These are phyloP conservation scores for Schizonepeta tenuifolia DNA, from an alignment of 257 asterid genomes.

Conservation along the genomic window DNA sequence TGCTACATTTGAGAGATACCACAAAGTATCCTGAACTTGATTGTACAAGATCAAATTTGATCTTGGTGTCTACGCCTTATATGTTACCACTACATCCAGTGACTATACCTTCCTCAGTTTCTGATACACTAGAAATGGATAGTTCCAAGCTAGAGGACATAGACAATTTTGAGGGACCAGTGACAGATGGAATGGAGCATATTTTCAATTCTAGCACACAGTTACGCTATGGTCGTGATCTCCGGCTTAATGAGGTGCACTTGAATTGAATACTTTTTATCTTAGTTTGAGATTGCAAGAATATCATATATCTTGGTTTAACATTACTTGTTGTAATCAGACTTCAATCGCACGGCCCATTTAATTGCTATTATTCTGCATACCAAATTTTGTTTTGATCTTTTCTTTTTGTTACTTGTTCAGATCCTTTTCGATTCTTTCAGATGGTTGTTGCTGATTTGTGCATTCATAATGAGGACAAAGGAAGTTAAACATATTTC, in stretches of 20 bases:
- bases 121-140: slow-evolving; percentile 77
- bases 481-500: slow-evolving; percentile 18
- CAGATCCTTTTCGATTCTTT: slow-evolving; percentile 27
- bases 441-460: slow-evolving; percentile 12
- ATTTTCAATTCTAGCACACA: slow-evolving; percentile 86
- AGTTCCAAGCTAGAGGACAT: slow-evolving; percentile 66
- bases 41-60: slow-evolving; percentile 60
- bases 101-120: slow-evolving; percentile 82
- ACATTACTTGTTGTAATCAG: slow-evolving; percentile 14
- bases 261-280: slow-evolving; percentile 23
- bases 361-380: slow-evolving; percentile 15
- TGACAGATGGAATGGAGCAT: slow-evolving; percentile 94
- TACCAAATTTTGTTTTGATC: background rate
- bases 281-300: slow-evolving; percentile 2
- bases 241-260: slow-evolving; percentile 92
- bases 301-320: background rate
- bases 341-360: slow-evolving; percentile 10
- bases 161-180: slow-evolving; percentile 76
- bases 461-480: background rate
- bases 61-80: slow-evolving; percentile 83
- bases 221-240: slow-evolving; percentile 92
- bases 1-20: slow-evolving; percentile 61
- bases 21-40: slow-evolving; percentile 61
- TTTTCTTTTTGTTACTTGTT: background rate
- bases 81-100: slow-evolving; percentile 87